Percentiles rank a stretch among this genome's conserved stretches.
Evolutionary conservation across 2,329 filamentous ascomycete genomes (phyloP).

Genomic region (Phoma sp.): DNA sequence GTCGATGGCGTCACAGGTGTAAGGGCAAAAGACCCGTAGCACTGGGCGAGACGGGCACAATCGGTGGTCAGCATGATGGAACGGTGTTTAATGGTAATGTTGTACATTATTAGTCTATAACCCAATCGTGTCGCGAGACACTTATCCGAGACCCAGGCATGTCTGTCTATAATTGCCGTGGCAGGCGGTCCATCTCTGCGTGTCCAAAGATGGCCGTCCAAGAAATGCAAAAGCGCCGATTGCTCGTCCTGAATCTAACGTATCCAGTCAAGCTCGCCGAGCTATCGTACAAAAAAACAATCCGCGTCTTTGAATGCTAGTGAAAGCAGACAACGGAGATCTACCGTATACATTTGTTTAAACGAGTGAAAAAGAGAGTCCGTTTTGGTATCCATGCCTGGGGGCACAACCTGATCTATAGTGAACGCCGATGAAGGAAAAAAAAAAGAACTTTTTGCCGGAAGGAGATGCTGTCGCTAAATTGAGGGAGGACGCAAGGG

Average conservation of each 20-base stretch:
- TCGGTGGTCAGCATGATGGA: conserved; percentile 11
- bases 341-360: conserved; percentile 41
- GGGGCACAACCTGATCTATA: conserved; percentile 47
- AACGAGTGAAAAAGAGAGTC: conserved; percentile 33
- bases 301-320: conserved; percentile 36
- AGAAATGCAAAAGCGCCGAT: conserved; percentile 42
- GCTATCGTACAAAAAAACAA: conserved; percentile 44
- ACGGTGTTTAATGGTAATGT: conserved; percentile 21
- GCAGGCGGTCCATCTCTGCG: conserved; percentile 19
- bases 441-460: conserved; percentile 41
- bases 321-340: conserved; percentile 44
- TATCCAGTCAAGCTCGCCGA: conserved; percentile 38
- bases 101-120: conserved; percentile 48
- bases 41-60: conserved; percentile 20
- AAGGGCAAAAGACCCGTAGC: conserved; percentile 21
- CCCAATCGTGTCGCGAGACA: conserved; percentile 43
- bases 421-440: conserved; percentile 43
- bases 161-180: conserved; percentile 37
- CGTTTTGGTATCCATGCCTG: conserved; percentile 51
- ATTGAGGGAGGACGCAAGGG: conserved; percentile 32
- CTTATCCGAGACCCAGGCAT: conserved; percentile 40
- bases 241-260: conserved; percentile 35
- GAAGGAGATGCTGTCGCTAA: conserved; percentile 46
- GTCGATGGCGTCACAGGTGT: conserved; percentile 37
- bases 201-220: conserved; percentile 35